These are phyloP conservation scores for Pyricularia pennisetigena DNA, from an alignment of 2,329 filamentous ascomycete genomes.

Conservation along the genomic window DNA sequence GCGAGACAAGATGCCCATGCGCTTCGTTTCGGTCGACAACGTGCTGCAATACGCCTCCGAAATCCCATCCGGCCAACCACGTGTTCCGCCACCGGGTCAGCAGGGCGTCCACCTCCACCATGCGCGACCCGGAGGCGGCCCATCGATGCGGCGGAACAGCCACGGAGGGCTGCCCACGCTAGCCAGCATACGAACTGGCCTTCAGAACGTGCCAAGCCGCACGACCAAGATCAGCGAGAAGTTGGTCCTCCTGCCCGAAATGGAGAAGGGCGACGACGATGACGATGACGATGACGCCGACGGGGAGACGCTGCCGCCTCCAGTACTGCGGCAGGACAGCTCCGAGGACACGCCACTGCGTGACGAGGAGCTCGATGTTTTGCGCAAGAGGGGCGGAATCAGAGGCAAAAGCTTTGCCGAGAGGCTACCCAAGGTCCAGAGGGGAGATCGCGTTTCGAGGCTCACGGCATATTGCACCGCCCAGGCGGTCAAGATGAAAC, in stretches of 20 bases:
- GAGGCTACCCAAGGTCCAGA: conserved; percentile 75
- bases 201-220: conserved; percentile 62
- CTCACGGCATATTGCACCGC: conserved; percentile 96
- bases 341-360: conserved; percentile 56
- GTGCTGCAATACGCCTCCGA: conserved; percentile 90
- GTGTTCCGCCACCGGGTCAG: conserved; percentile 51
- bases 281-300: conserved; percentile 40
- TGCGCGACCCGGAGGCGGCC: not conserved
- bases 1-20: conserved; percentile 40
- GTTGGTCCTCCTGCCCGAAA: conserved; percentile 86
- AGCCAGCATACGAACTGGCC: conserved; percentile 25
- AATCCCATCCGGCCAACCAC: conserved; percentile 87
- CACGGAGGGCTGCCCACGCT: conserved; percentile 20
- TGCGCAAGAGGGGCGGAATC: conserved; percentile 51
- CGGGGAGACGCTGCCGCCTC: conserved; percentile 27
- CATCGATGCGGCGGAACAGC: conserved; percentile 5
- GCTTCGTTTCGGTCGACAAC: conserved; percentile 84
- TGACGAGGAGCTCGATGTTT: conserved; percentile 57
- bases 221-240: conserved; percentile 96
- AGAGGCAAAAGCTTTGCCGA: conserved; percentile 88
- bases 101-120: conserved; percentile 27
- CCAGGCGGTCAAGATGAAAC: conserved; percentile 81
- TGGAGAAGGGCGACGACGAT: conserved; percentile 52
- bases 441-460: conserved; percentile 78
- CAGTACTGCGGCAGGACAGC: conserved; percentile 43